Base-by-base conservation (phyloP, 805 yeast genomes). In the Ogataea paradorogensis region DNA sequence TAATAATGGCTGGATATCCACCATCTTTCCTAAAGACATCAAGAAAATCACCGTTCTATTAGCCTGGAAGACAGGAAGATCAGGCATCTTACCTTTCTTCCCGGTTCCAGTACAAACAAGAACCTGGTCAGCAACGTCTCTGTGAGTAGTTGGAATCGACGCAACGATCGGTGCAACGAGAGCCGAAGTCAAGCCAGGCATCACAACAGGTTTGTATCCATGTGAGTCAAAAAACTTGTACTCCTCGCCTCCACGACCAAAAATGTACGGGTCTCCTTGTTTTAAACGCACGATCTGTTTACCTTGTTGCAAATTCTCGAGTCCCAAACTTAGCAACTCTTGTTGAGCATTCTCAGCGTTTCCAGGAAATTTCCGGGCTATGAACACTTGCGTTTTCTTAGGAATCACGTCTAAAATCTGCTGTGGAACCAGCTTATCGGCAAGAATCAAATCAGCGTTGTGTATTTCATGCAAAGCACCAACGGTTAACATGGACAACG, bases 221-320 rank as follows among this genome's bases (percentile, higher is more conserved):
- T 82, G 74, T 15, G 69, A 53, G 21, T 70, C 55, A 62, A 91
- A 91, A 58, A 70, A 90, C 8, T 76, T 53, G 58, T 62, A 86
- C 56, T 91, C 98, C 64, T 91, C 98, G 28, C 96, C 96, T 30
- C 98, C 98, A 47, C 98, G 78, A 3, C 98, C 98, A 59, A 87
- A 91, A 23, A 91, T 85, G 61, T 88, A 91, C 8, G 98, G 98
- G 60, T 91, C 98, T 24, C 98, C 98, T 64, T 91, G 98, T 61
- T 91, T 91, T 50, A 91, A 72, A 43, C 98, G 71, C 3, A 91
- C 95, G 1, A 91, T 96, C 41, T 77, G 78, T 53, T 77, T 71
- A 11, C 96, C 96, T 36, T 71, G 61, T 20, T 68, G 48, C 18
- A 88, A 60, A 0, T 80, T 82, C 24, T 71, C 73, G 13, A 91